A percentile compares a stretch with the other conserved stretches of the same genome.
These are phyloP conservation scores for Lablab purpureus DNA, from an alignment of 306 rosid species.

Conservation along the genomic window DNA sequence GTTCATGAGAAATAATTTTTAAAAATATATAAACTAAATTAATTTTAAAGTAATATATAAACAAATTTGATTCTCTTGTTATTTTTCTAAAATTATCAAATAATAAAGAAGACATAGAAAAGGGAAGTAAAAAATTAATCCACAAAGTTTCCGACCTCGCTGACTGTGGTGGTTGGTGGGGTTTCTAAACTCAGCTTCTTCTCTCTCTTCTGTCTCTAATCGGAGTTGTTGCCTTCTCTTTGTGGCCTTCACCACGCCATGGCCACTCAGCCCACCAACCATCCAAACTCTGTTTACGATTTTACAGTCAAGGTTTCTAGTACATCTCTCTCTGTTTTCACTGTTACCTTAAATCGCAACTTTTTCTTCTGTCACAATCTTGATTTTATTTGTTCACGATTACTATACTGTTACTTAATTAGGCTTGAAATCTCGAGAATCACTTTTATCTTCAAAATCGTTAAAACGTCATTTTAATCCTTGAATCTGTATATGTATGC, in stretches of 20 bases:
- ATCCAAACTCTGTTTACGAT: slow-evolving; percentile 55
- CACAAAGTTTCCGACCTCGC: background rate
- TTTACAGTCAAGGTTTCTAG: slow-evolving; percentile 60
- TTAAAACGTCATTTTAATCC: background rate
- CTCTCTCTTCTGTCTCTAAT: background rate
- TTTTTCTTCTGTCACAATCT: background rate
- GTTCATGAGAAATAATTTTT: too few species aligned
- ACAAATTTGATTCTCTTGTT: too few species aligned
- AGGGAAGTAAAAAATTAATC: too few species aligned
- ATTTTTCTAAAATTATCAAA: too few species aligned
- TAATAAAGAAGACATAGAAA: too few species aligned
- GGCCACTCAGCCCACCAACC: slow-evolving; percentile 47
- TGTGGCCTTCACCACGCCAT: background rate
- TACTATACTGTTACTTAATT: background rate
- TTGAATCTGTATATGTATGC: background rate
- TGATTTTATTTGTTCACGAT: background rate
- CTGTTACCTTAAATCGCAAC: background rate
- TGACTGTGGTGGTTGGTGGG: background rate
- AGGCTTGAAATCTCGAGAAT: background rate
- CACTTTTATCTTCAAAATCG: background rate
- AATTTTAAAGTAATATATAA: too few species aligned
- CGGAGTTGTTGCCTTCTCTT: background rate
- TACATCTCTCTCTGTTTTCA: background rate
- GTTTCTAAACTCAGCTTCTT: background rate
- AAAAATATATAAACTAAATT: too few species aligned